Base-by-base conservation (phyloP, 306 rosid genomes). In the Acmispon strigosus region DNA sequence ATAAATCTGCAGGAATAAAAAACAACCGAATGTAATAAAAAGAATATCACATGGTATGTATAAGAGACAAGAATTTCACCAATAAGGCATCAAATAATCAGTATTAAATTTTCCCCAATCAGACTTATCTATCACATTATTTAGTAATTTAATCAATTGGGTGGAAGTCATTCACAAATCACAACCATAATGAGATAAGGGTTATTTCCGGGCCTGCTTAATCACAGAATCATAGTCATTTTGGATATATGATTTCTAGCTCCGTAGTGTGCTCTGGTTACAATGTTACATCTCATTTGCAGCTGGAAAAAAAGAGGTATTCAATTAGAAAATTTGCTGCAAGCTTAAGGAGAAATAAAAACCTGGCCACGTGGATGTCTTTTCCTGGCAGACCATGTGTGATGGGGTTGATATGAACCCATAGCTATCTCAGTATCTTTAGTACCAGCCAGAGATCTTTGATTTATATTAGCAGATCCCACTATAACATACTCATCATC, bases 381-480 rank as follows among this genome's bases (percentile, higher is more conserved):
- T 75, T 76, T 66, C 80, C 67, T 83, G 8, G 29, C 78, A 22
- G 74, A 82, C 99, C 99, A 89, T 20, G 96, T 78, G 73, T 91
- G 66, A 86, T 89, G 88, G 24, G 97, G 96, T 71, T 91, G 99
- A 82, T 91, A 94, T n/a, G 96, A 77, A 53, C 97, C 99, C 90
- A 88, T 89, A 45, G 97, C 99, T 75, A 94, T 87, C 92, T 94
- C 99, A 1, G 99, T 94, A 80, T 91, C 99, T 78, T 87, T 94
- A 15, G 96, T 75, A 59, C 97, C 99, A 49, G 96, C 99, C 97
- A 94, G 64, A 52, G 99, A 94, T 82, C 99, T 86, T 81, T 94
- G 99, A 81, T 94, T 94, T 74, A 94, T 94, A 68, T 94, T 94
- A 63, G 97, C 99, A 77, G 99, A 94, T 73, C 97, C 99, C 42